These are phyloP conservation scores for Fraxinus xanthoxyloides DNA, from an alignment of 305 asterid genomes.

Conservation along the genomic window DNA sequence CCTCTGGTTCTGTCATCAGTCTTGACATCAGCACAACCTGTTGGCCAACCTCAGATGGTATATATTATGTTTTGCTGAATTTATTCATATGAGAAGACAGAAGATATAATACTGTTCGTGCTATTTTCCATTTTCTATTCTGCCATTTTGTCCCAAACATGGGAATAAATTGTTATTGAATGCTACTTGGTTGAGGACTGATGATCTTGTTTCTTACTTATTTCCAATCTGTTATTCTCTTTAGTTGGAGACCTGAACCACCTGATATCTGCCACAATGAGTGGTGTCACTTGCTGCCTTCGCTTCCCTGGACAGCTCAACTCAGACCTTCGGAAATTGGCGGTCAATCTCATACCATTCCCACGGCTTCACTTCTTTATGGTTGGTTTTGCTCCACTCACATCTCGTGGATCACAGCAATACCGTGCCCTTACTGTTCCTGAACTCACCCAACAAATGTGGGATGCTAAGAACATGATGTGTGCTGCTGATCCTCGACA, in stretches of 20 bases:
- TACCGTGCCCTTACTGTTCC: conserved; percentile 38
- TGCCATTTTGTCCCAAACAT: background rate
- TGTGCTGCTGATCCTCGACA: conserved; percentile 32
- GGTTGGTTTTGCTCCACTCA: conserved; percentile 41
- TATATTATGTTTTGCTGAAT: background rate
- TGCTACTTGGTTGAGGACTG: background rate
- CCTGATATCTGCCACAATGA: conserved; percentile 43
- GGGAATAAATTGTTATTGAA: background rate
- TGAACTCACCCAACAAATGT: conserved; percentile 40
- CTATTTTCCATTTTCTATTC: background rate
- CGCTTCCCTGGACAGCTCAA: conserved; percentile 44
- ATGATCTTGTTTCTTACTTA: background rate
- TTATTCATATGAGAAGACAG: background rate
- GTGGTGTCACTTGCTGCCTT: conserved; percentile 49
- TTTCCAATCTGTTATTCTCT: background rate
- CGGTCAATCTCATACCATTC: conserved; percentile 41
- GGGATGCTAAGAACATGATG: conserved; percentile 30
- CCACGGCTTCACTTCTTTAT: conserved; percentile 46
- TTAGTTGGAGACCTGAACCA: conserved; percentile 42
- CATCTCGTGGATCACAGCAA: conserved; percentile 42
- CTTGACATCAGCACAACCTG: background rate
- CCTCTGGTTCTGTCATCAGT: background rate
- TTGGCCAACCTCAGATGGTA: background rate
- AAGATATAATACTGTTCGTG: background rate
- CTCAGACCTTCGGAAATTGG: conserved; percentile 38